Conservation (phyloP, 352 stramenopile species). For the Globisporangium okanoganense region DNA sequence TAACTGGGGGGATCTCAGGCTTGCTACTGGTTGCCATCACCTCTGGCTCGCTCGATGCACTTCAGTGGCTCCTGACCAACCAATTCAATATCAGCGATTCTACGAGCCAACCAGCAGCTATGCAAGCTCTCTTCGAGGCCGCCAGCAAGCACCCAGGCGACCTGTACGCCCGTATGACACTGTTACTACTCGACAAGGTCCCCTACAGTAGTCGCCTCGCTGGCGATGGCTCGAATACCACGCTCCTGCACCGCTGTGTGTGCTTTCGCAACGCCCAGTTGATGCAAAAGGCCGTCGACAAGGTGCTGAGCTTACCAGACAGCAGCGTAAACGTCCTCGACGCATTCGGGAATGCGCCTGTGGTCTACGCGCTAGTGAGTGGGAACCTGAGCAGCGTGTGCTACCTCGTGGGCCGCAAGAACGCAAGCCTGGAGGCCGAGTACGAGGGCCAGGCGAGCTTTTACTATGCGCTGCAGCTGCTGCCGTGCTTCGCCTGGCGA, state of each 20-base stretch:
- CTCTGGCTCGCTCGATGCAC: constrained; percentile 24
- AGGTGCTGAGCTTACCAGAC: constrained; percentile 16
- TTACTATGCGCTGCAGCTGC: constrained; percentile 57
- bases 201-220: constrained; percentile 34
- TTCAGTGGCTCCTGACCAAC: constrained; percentile 38
- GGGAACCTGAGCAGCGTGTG: constrained; percentile 22
- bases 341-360: constrained; percentile 38
- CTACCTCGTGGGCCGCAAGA: constrained; percentile 29
- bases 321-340: constrained; percentile 29
- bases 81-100: background rate
- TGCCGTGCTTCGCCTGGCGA: constrained; percentile 45
- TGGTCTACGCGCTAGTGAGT: constrained; percentile 32
- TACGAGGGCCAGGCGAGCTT: constrained; percentile 62
- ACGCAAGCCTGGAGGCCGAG: constrained; percentile 48
- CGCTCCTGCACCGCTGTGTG: constrained; percentile 49
- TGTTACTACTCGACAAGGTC: constrained; percentile 28
- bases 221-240: constrained; percentile 41
- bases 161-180: constrained; percentile 37
- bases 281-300: constrained; percentile 21
- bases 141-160: constrained; percentile 27
- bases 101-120: constrained; percentile 14
- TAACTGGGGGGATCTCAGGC: background rate
- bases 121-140: constrained; percentile 2
- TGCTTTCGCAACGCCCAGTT: constrained; percentile 28
- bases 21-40: constrained; percentile 28